Percentiles rank a stretch among this genome's conserved stretches.
Conservation (phyloP, 495 filamentous ascomycete species). For the Trichoderma reesei region DNA sequence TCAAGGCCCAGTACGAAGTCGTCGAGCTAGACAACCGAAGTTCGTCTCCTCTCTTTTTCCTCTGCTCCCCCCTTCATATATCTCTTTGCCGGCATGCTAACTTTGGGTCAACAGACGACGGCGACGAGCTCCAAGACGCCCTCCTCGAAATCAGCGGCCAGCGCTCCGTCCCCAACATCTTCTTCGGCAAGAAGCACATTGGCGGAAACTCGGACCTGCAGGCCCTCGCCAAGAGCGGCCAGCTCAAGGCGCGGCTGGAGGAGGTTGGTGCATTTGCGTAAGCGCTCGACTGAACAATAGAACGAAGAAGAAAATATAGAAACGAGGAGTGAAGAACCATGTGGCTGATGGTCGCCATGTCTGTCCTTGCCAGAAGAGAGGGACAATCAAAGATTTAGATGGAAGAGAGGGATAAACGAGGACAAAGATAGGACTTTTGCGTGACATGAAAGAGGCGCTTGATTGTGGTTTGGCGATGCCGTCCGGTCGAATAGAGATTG, state of each 20-base stretch:
- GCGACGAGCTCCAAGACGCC: constrained; percentile 70
- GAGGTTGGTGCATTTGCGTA: constrained; percentile 24
- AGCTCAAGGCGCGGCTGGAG: constrained; percentile 32
- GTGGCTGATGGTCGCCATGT: background rate
- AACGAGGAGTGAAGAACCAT: background rate
- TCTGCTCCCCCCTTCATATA: background rate
- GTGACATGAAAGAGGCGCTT: background rate
- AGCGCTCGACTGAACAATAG: background rate
- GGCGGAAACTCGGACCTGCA: constrained; percentile 95
- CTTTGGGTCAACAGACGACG: constrained; percentile 48
- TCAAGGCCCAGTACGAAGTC: constrained; percentile 60
- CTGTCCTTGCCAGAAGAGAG: background rate
- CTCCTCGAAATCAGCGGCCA: constrained; percentile 72
- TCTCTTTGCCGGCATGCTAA: background rate
- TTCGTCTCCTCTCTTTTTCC: constrained; percentile 31
- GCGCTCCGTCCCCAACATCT: constrained; percentile 89
- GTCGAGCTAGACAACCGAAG: constrained; percentile 81
- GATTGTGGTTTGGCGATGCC: background rate
- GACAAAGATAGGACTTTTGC: background rate
- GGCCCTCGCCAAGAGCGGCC: constrained; percentile 32
- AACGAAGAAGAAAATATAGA: background rate
- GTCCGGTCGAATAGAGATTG: background rate
- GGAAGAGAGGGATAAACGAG: background rate
- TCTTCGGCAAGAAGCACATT: constrained; percentile 81
- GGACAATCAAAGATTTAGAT: background rate